Evolutionary conservation across 2,329 filamentous ascomycete species (phyloP).

Genomic region (Fusarium paranaense): DNA sequence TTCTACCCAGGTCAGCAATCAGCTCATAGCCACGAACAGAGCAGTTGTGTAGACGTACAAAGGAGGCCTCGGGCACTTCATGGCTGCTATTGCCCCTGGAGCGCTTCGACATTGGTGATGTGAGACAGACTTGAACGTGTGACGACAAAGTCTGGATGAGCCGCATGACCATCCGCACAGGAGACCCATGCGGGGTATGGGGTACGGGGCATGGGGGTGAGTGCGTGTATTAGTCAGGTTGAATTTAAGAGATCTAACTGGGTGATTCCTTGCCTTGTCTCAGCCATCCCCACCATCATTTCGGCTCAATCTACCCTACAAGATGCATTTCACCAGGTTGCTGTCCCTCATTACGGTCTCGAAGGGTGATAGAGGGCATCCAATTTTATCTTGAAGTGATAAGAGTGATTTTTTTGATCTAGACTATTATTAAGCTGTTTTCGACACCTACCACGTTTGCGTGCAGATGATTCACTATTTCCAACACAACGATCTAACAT

Average conservation of each 20-base stretch:
- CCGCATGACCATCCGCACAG: background rate
- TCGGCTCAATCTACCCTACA: background rate
- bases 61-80: background rate
- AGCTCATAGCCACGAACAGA: background rate
- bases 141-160: background rate
- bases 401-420: background rate
- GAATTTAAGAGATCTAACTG: background rate
- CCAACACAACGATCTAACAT: background rate
- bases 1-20: background rate
- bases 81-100: background rate
- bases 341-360: background rate
- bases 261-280: background rate
- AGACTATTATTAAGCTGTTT: background rate
- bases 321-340: background rate
- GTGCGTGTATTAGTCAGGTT: background rate
- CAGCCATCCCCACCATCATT: background rate
- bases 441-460: background rate
- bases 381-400: background rate
- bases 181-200: slow-evolving; percentile 1
- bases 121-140: background rate
- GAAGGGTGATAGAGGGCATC: background rate
- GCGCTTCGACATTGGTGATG: slow-evolving; percentile 1
- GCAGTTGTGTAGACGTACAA: background rate
- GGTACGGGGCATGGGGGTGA: background rate
- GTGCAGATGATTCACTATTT: background rate